Evolutionary conservation across 2,329 filamentous ascomycete species (phyloP), one percentile per base, ranked within the genome.

Genomic region (Nigrospora sphaerica): DNA sequence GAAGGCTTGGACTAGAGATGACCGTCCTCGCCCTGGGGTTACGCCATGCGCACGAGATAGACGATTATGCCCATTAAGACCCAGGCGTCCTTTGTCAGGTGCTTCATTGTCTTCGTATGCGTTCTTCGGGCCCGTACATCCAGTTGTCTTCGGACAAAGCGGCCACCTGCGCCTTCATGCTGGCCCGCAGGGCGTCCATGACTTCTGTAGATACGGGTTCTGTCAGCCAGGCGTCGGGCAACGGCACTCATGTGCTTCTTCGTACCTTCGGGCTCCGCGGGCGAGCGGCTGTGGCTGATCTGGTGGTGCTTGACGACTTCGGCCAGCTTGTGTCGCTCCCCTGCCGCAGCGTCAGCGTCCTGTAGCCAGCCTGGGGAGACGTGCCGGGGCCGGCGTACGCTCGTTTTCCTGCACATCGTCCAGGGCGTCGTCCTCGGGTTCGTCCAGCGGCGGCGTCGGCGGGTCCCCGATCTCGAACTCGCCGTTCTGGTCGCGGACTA

Each of bases 141-240:
- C 90, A 95, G 57, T 84, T 86, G 59, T 95, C 90, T 43, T 93
- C 86, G 18, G 86, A 78, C 42, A 95, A 68, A 13, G 83, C 81
- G 14, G 80, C 77, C 2, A 90, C 85, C 61, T 89, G 88, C 48
- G 80, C 80, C 54, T 80, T 74, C 46, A 95, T 69, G 62, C 84
- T 90, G 32, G 81, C 77, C 52, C 80, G 78, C 41, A 90, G 77
- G 18, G 81, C 76, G 52, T 85, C 81, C 23, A 89, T 71, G 4
- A 91, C 73, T 63, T 90, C 86, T 55, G 14, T 34, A 39, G 23
- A 18, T 23, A 14, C 18, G 16, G 12, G 9, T 28, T 39, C 18
- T 6, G 38, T 28, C 34, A 36, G 16, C 13, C 16, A 36, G 6
- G 13, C 16, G 12, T 6, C 19, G 23, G 23, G n/a, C 5, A 39